Evolutionary conservation across 2,329 filamentous ascomycete genomes (phyloP).

Genomic region (Pseudonectria buxi): DNA sequence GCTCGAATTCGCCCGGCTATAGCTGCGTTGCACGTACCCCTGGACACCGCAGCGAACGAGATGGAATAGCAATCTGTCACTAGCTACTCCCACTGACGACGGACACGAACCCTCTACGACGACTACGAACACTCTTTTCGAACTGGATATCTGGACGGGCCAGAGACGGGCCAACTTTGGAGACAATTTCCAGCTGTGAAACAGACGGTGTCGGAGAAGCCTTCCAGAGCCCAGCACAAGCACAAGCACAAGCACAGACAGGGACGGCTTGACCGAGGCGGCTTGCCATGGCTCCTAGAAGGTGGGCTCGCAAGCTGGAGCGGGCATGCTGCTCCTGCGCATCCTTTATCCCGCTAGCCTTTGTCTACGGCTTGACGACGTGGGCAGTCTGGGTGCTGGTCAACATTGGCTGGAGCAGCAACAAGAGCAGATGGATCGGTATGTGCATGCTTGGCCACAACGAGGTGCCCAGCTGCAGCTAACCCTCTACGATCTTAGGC

Average conservation of each 20-base stretch:
- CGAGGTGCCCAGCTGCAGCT: neutral
- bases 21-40: too few relatives aligned
- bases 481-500: slow-evolving; percentile 34
- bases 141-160: too few relatives aligned
- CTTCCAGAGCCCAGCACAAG: too few relatives aligned
- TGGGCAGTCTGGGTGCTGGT: slow-evolving; percentile 90
- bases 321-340: slow-evolving; percentile 73
- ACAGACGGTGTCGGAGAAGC: too few relatives aligned
- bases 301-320: slow-evolving; percentile 66
- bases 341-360: slow-evolving; percentile 78
- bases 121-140: too few relatives aligned
- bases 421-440: slow-evolving; percentile 53
- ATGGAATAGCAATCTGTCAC: neutral
- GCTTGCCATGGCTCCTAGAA: slow-evolving; percentile 44
- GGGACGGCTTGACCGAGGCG: neutral
- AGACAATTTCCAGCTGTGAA: too few relatives aligned
- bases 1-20: too few relatives aligned
- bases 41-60: too few relatives aligned
- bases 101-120: neutral
- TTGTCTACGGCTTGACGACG: slow-evolving; percentile 83
- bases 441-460: slow-evolving; percentile 18
- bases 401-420: slow-evolving; percentile 57
- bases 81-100: neutral
- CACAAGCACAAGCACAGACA: slow-evolving; percentile 1
- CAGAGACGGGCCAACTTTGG: too few relatives aligned